Percentiles rank a stretch among this genome's conserved stretches.
phyloP scores from a whole-genome alignment of 257 asterid genomes.

The Nyctanthes arbortristis region DNA sequence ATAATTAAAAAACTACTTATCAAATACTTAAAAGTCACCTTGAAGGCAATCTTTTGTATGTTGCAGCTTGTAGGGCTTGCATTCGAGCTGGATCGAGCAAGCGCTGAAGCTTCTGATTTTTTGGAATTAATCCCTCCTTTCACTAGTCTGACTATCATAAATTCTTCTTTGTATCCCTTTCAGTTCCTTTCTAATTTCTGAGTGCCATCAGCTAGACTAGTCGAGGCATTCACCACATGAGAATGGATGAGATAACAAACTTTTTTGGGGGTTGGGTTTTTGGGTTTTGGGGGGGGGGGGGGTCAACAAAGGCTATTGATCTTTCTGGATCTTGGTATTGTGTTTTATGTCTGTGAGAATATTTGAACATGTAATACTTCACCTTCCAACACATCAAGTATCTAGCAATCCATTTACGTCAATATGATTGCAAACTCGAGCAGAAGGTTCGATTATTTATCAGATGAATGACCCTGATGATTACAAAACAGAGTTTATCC shows the following conservation, averaged over 20 bases:
- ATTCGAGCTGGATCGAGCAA: not conserved
- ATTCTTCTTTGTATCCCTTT: not conserved
- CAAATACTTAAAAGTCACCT: too few relatives aligned
- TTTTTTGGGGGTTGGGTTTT: too few relatives aligned
- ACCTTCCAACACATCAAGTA: not conserved
- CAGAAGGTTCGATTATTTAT: not conserved
- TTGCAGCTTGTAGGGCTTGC: not conserved
- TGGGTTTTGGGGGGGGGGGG: too few relatives aligned
- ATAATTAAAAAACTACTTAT: too few relatives aligned
- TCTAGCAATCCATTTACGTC: not conserved
- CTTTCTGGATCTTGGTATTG: not conserved
- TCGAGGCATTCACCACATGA: not conserved
- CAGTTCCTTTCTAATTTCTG: not conserved
- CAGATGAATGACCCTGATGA: not conserved
- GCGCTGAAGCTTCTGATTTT: not conserved
- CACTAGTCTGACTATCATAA: not conserved
- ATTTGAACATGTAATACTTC: not conserved
- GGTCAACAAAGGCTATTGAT: not conserved
- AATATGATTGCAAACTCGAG: not conserved
- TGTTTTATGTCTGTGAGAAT: not conserved
- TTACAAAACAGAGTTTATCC: not conserved
- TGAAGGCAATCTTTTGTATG: not conserved
- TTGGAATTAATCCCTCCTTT: not conserved
- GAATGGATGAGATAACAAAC: not conserved
- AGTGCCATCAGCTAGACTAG: not conserved